phyloP scores from a whole-genome alignment of 2,329 filamentous ascomycete genomes.

The Passalora sequoiae region DNA sequence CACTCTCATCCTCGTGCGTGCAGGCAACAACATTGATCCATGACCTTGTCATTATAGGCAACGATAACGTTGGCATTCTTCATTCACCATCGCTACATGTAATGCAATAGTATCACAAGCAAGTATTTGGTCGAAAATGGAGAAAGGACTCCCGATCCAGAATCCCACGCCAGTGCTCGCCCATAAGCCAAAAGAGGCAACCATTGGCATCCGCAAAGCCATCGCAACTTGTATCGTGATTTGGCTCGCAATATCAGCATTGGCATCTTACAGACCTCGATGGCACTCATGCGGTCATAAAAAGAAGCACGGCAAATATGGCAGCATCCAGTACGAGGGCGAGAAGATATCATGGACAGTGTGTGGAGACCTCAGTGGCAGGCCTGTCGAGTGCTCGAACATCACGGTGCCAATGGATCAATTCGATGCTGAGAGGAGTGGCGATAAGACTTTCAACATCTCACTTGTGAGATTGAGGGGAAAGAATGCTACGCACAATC shows the following conservation, averaged over 20 bases:
- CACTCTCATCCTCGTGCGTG: too few relatives aligned
- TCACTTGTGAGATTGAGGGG: conserved; percentile 18
- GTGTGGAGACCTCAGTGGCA: conserved; percentile 18
- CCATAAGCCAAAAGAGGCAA: neutral
- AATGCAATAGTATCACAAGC: too few relatives aligned
- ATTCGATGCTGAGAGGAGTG: conserved; percentile 20
- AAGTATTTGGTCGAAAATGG: too few relatives aligned
- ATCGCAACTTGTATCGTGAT: neutral
- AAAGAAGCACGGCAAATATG: neutral
- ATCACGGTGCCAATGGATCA: conserved; percentile 23
- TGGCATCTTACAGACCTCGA: neutral
- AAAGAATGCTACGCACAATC: conserved; percentile 11
- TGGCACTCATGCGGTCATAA: neutral
- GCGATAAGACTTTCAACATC: conserved; percentile 22
- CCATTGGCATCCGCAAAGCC: neutral
- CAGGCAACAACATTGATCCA: too few relatives aligned
- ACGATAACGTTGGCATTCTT: too few relatives aligned
- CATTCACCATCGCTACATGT: too few relatives aligned
- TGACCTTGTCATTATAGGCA: too few relatives aligned
- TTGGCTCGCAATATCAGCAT: neutral
- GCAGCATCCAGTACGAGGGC: conserved; percentile 12
- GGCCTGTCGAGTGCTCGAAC: conserved; percentile 16
- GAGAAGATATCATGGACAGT: conserved; percentile 20
- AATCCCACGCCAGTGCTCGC: neutral
- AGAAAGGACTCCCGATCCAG: conserved; percentile 1